Base-by-base conservation (phyloP, 129 eudicot species). In the Calendula officinalis region DNA sequence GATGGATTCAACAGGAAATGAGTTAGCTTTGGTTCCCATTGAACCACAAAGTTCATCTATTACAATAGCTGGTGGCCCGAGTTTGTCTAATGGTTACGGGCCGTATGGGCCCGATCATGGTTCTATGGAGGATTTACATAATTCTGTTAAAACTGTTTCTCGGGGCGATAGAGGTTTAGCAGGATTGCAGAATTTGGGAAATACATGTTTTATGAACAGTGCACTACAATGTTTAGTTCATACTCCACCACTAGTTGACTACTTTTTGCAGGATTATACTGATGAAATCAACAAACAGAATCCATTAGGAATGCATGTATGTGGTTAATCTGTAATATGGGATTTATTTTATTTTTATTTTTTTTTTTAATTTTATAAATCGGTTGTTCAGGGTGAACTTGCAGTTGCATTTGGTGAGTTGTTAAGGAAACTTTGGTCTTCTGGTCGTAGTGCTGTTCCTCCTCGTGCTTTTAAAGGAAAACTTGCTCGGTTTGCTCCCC, bases 401-500 rank as follows among this genome's bases (percentile, higher is more conserved):
- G 99, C 99, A 36, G 51, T 88, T 77, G 89, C 95, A 46, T 94
- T 94, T 83, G 99, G 99, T 70, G 99, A 94, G 37, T 66, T 94
- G 48, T 64, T 94, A 86, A 86, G 99, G 71, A 83, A 88, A 40
- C 88, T 94, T 44, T 94, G 99, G 99, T 81, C 95, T 10, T 79
- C 98, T 42, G 97, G 97, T 13, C 73, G 87, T 53, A 70, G 82
- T 2, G 47, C 97, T 5, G 83, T 94, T 70, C 84, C 97, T 14
- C 99, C 99, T 48, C 97, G 97, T 62, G 85, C 67, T 57, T 94
- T 94, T 45, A 94, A 94, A 81, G 95, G 95, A 45, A 94, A 88
- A 82, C 96, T 94, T 70, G 95, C 85, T 67, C 95, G 99, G 16
- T 94, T 88, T 83, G 99, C 99, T 66, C 99, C 99, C 5, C 99